Base-by-base conservation (phyloP, 148 eudicot species). In the Suaeda aralocaspica region DNA sequence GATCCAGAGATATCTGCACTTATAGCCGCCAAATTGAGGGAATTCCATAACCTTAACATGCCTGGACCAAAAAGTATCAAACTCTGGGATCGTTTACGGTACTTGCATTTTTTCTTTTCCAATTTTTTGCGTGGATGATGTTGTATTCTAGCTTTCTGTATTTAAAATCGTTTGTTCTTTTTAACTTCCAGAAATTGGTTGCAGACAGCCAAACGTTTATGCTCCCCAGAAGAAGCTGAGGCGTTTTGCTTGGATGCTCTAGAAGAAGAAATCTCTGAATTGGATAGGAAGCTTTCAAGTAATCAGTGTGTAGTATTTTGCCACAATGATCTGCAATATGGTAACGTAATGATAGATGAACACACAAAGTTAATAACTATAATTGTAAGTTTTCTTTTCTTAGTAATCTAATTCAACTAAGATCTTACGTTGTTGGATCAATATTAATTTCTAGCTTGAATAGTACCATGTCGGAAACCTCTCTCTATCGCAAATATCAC, bases 261-360 rank as follows among this genome's bases (percentile, higher is more conserved):
- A 34, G 86, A 83, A 57, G 77, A 82, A 49, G 96, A 92, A 80
- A 86, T 92, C 74, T 67, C 85, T 33, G 64, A 71, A 31, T 39
- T 92, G 80, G 89, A 92, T 45, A 84, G 75, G 56, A 72, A 66
- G 62, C 86, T 92, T 65, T 73, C 88, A 28, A 58, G 55, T 49
- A 71, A 75, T 78, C 85, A 82, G 57, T 63, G 25, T 45, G 42
- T 84, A 57, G 98, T 86, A 50, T 92, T 90, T 79, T 92, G 98
- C 85, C 98, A 92, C 86, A 92, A 92, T 76, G 98, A 92, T 80
- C 78, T 92, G 70, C 98, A 92, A 64, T 92, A 92, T 84, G 96
- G 98, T 18, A 92, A 92, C 82, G 85, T 92, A 75, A 92, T 92
- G 98, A 86, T 92, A 26, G 86, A 90, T 67, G 98, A 92, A 74